Evolutionary conservation across 306 rosid genomes (phyloP).

Genomic region (Mimosa pudica): DNA sequence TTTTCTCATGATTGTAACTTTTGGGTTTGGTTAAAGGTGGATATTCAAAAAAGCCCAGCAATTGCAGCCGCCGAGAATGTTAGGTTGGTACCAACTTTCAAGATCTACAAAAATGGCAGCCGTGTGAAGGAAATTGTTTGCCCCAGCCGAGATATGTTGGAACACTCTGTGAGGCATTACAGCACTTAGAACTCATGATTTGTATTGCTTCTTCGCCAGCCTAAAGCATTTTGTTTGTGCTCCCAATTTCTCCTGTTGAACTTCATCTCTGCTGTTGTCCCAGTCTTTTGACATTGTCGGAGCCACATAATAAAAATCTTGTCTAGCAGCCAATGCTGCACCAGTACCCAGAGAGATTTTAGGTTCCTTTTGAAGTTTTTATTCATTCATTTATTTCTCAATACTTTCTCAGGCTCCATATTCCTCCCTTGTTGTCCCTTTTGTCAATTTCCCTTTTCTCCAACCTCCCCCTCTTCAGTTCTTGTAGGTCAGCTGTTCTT

Average conservation of each 20-base stretch:
- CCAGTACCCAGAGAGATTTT: constrained; percentile 69
- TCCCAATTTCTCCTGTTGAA: constrained; percentile 36
- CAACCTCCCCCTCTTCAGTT: constrained; percentile 23
- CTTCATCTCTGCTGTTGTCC: constrained; percentile 44
- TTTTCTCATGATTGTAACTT: constrained; percentile 32
- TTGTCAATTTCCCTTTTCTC: constrained; percentile 15
- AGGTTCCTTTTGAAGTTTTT: constrained; percentile 65
- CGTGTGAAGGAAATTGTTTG: constrained; percentile 83
- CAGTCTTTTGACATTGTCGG: constrained; percentile 54
- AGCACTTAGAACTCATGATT: constrained; percentile 57
- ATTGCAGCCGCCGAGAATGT: constrained; percentile 75
- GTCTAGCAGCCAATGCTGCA: constrained; percentile 50
- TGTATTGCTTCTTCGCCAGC: constrained; percentile 41
- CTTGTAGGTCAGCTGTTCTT: constrained; percentile 48
- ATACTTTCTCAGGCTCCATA: constrained; percentile 77
- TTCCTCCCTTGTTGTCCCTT: constrained; percentile 48
- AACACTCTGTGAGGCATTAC: constrained; percentile 91
- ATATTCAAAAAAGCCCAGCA: constrained; percentile 59
- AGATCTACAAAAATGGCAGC: constrained; percentile 87
- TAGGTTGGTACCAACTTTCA: constrained; percentile 90
- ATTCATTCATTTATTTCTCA: constrained; percentile 93
- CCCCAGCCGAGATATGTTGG: constrained; percentile 86
- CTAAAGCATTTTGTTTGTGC: constrained; percentile 39
- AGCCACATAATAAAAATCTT: constrained; percentile 64
- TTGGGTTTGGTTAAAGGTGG: constrained; percentile 61